Evolutionary conservation across 1,139 yeast species (phyloP).

Genomic region (Yamadazyma blattariae): DNA sequence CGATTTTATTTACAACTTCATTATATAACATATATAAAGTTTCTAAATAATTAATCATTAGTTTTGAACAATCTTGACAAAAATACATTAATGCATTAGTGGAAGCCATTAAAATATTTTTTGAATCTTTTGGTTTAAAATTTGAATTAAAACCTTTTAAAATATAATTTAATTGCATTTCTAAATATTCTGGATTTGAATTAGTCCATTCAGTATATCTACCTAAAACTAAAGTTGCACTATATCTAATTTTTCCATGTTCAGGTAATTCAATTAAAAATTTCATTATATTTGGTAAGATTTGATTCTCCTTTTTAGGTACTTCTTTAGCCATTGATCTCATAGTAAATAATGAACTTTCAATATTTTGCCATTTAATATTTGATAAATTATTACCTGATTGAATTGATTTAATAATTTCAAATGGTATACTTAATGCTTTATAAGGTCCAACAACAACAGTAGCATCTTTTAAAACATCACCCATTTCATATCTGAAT

Average conservation of each 20-base stretch:
- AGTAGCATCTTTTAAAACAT: constrained; percentile 91
- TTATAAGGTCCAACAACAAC: constrained; percentile 76
- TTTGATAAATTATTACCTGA: constrained; percentile 18
- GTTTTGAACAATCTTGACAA: constrained; percentile 82
- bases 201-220: constrained; percentile 96
- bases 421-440: constrained; percentile 65
- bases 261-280: constrained; percentile 71
- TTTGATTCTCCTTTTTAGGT: constrained; percentile 59
- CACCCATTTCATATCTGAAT: constrained; percentile 95
- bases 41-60: constrained; percentile 66
- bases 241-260: constrained; percentile 83
- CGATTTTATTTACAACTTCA: constrained; percentile 56
- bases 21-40: constrained; percentile 77
- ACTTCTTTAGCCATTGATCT: constrained; percentile 96
- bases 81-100: constrained; percentile 93
- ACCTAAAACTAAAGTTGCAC: constrained; percentile 89
- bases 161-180: constrained; percentile 81
- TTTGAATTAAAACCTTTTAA: constrained; percentile 59
- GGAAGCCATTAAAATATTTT: constrained; percentile 77
- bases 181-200: constrained; percentile 76
- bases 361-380: constrained; percentile 77
- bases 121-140: constrained; percentile 16
- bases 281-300: constrained; percentile 79
- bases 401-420: constrained; percentile 41
- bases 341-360: constrained; percentile 86